These are phyloP conservation scores for Bolboschoenoplectus hybrid DNA, from an alignment of 202 grass and related monocot genomes.

Conservation along the genomic window DNA sequence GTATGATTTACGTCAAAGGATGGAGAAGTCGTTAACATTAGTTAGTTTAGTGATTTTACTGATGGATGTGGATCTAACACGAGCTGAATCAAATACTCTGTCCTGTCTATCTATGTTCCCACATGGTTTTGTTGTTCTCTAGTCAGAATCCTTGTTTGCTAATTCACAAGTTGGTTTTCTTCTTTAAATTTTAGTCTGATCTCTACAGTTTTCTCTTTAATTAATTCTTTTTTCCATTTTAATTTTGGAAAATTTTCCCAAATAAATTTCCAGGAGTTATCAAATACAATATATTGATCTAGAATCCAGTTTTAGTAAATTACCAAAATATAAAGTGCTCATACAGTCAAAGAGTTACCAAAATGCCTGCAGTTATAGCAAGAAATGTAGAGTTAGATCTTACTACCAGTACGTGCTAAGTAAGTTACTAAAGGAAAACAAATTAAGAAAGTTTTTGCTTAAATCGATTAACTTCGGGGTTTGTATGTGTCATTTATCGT, in stretches of 20 bases:
- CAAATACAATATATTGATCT: neutral
- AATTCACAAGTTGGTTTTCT: neutral
- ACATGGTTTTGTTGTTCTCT: neutral
- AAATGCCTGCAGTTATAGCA: neutral
- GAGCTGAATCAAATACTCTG: neutral
- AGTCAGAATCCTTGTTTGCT: neutral
- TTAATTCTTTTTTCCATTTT: neutral
- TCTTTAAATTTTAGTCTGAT: neutral
- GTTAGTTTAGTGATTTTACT: neutral
- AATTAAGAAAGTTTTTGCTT: neutral
- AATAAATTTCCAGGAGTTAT: neutral
- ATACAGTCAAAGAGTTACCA: neutral
- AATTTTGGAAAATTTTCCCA: neutral
- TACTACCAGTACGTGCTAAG: neutral
- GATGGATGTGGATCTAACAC: conserved; percentile 22
- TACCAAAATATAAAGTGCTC: neutral
- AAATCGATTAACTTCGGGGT: neutral
- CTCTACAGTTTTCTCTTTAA: neutral
- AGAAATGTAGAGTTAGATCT: neutral
- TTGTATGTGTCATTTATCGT: neutral
- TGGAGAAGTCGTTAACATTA: neutral
- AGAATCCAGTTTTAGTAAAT: conserved; percentile 11
- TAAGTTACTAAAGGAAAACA: neutral
- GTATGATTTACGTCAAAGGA: neutral
- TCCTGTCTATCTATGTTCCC: neutral